Evolutionary conservation across 2,329 filamentous ascomycete genomes (phyloP).

Genomic region (Westerdykella ornata): DNA sequence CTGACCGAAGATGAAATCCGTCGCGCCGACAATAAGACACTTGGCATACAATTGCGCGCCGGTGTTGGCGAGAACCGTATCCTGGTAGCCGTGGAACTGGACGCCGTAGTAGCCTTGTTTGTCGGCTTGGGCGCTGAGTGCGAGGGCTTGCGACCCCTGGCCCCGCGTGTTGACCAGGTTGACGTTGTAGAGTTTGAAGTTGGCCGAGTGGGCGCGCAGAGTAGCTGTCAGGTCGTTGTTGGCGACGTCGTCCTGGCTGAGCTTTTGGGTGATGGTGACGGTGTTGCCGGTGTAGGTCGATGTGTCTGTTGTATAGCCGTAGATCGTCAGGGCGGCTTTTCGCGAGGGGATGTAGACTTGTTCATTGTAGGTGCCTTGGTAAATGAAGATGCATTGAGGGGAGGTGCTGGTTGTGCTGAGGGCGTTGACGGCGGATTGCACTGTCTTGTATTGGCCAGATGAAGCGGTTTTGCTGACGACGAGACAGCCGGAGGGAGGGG

Average conservation of each 20-base stretch:
- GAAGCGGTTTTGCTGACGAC: slow-evolving; percentile 39
- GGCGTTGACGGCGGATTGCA: slow-evolving; percentile 54
- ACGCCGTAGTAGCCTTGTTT: slow-evolving; percentile 54
- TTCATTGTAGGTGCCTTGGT: slow-evolving; percentile 55
- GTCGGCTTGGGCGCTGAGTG: slow-evolving; percentile 46
- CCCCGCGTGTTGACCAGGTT: slow-evolving; percentile 46
- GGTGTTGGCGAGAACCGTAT: slow-evolving; percentile 42
- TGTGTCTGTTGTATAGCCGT: slow-evolving; percentile 53
- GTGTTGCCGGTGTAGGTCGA: slow-evolving; percentile 49
- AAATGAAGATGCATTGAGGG: slow-evolving; percentile 57
- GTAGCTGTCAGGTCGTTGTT: slow-evolving; percentile 52
- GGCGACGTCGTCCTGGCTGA: slow-evolving; percentile 43
- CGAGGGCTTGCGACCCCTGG: slow-evolving; percentile 47
- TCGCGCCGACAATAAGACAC: slow-evolving; percentile 52
- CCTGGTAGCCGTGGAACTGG: slow-evolving; percentile 51
- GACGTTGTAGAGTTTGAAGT: slow-evolving; percentile 58
- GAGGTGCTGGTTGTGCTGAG: slow-evolving; percentile 48
- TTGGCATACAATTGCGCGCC: slow-evolving; percentile 53
- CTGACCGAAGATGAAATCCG: slow-evolving; percentile 57
- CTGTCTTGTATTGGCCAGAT: slow-evolving; percentile 41
- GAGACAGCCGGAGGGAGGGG: slow-evolving; percentile 47
- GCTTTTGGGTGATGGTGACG: slow-evolving; percentile 49
- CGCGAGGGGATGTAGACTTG: slow-evolving; percentile 51
- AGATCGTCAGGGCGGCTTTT: slow-evolving; percentile 48
- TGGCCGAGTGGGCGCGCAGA: slow-evolving; percentile 42